Base-by-base conservation (phyloP, 805 yeast genomes). In the Priceomyces medius region DNA sequence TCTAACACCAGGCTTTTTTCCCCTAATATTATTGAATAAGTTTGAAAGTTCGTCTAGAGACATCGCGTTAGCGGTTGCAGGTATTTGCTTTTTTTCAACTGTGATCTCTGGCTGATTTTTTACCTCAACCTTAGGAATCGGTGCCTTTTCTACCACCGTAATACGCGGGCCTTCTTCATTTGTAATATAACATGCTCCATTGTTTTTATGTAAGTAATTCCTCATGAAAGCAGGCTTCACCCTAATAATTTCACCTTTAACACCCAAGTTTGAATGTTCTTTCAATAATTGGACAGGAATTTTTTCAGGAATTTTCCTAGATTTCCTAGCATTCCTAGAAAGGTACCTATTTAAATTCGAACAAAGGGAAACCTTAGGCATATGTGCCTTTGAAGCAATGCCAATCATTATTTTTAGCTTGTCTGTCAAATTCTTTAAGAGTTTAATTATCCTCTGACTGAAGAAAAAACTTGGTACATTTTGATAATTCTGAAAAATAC, bases 201-300 rank as follows among this genome's bases (percentile, higher is more conserved):
- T 82, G 45, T 69, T 54, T 32, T 79, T 77, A 53, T 88, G 88
- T 42, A 89, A 73, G 51, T 67, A 77, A 64, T 86, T 87, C 56
- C 91, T 79, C 96, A 89, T 89, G 47, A 78, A 71, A 17, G 88
- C 85, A 21, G 96, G 89, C 47, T 79, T 74, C 14, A 89, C 96
- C 26, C 76, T 68, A 20, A 84, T 73, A 33, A 89, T 73, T 65
- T 89, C 84, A 26, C 97, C 97, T 45, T 66, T 68, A 17, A 66
- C 66, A 16, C 95, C 95, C 42, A 83, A 63, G 10, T 74, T 74
- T 21, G 80, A 77, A 55, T 79, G 74, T 54, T 86, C 86, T 53
- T 71, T 75, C 45, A 87, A 69, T n/a, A 88, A 68, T 66, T 89
- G 97, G 10, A 89, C 89, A 27, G 75, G 68, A 38, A 87, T 79